A percentile compares a stretch with the other conserved stretches of the same genome.
phyloP scores from a whole-genome alignment of 2,329 filamentous ascomycete genomes.

The Beauveria scarabaeidicola region DNA sequence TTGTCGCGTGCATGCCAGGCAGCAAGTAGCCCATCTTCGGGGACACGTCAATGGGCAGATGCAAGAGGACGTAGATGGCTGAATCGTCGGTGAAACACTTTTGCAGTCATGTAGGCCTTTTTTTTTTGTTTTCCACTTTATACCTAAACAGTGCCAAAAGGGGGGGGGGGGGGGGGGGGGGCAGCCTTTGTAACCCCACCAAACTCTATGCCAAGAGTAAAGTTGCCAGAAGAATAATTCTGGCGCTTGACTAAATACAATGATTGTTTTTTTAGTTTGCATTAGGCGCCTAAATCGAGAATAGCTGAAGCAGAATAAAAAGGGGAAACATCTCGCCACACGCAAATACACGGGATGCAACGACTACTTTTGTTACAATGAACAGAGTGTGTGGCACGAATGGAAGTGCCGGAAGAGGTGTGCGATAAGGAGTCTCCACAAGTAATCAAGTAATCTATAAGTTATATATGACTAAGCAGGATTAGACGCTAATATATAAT shows the following conservation, averaged over 20 bases:
- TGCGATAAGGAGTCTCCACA: no score
- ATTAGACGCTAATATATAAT: no score
- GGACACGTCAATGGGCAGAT: conserved; percentile 1
- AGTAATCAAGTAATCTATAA: no score
- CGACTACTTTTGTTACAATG: no score
- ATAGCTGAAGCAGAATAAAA: neutral
- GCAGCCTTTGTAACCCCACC: no score
- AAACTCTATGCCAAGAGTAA: no score
- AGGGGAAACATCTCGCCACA: neutral
- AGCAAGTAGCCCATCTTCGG: neutral
- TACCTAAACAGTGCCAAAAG: neutral
- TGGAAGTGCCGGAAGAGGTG: no score
- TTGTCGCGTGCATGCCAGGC: neutral
- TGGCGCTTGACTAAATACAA: neutral
- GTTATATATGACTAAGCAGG: no score
- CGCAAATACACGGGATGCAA: no score
- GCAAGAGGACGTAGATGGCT: conserved; percentile 1
- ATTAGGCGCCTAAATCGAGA: neutral
- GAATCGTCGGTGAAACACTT: conserved; percentile 2
- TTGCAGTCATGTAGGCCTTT: neutral
- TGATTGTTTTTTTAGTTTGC: neutral
- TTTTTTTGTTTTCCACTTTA: neutral
- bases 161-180: no score
- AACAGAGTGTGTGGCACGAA: no score
- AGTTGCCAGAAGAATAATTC: no score